These are phyloP conservation scores for Galerina sulciceps DNA, from an alignment of 768 basidiomycete genomes.

Conservation along the genomic window DNA sequence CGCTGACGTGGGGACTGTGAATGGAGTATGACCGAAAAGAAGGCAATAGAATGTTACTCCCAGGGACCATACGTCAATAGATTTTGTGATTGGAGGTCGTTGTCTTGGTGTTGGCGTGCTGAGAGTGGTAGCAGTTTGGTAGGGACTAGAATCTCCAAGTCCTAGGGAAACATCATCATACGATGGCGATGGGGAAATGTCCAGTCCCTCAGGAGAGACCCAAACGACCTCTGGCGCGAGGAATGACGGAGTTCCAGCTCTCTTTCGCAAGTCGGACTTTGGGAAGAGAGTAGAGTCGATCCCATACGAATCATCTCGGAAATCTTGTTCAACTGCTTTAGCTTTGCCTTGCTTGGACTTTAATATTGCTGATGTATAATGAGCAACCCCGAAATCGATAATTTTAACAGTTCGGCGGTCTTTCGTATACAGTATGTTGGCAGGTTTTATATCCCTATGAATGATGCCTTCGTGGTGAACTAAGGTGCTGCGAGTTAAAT, in stretches of 20 bases:
- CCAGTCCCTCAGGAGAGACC: slow-evolving; percentile 33
- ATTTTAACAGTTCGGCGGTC: slow-evolving; percentile 75
- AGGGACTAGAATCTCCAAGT: not conserved
- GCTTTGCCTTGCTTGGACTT: slow-evolving; percentile 12
- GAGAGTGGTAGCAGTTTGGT: slow-evolving; percentile 16
- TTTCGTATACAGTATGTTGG: slow-evolving; percentile 73
- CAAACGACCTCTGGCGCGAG: slow-evolving; percentile 50
- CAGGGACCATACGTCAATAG: slow-evolving; percentile 51
- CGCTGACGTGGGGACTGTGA: slow-evolving; percentile 36
- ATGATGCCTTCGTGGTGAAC: slow-evolving; percentile 62
- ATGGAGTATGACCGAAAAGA: slow-evolving; percentile 49
- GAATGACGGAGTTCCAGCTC: slow-evolving; percentile 47
- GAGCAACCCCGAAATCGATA: slow-evolving; percentile 78
- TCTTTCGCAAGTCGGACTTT: slow-evolving; percentile 40
- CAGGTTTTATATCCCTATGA: slow-evolving; percentile 90
- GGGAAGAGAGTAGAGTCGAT: slow-evolving; percentile 40
- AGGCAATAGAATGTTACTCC: slow-evolving; percentile 52
- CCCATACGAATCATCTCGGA: slow-evolving; percentile 3
- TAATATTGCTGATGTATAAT: slow-evolving; percentile 27
- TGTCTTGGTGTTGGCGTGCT: slow-evolving; percentile 21
- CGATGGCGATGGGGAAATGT: slow-evolving; percentile 23
- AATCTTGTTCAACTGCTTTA: slow-evolving; percentile 13
- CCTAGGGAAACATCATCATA: slow-evolving; percentile 21
- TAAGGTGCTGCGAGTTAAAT: slow-evolving; percentile 15
- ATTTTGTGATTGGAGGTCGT: slow-evolving; percentile 47